phyloP scores from a whole-genome alignment of 1,139 yeast genomes.

The Diutina mesorugosa region DNA sequence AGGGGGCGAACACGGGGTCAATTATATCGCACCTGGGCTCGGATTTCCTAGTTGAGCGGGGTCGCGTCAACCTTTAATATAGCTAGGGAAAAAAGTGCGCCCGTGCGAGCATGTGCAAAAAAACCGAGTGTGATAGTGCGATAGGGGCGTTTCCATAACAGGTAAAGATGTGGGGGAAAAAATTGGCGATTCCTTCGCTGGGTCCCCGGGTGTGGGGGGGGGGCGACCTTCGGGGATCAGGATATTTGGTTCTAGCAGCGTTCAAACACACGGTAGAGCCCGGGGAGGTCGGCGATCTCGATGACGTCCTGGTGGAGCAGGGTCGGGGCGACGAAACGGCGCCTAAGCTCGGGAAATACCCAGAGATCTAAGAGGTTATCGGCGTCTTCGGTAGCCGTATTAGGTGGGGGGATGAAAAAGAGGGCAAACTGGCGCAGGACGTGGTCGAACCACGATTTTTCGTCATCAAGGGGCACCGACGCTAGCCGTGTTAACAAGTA shows the following conservation, averaged over 20 bases:
- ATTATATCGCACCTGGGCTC: no score
- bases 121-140: not conserved
- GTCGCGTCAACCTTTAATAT: not conserved
- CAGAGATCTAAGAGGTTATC: conserved; percentile 36
- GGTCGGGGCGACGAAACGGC: conserved; percentile 53
- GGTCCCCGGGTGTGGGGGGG: no score
- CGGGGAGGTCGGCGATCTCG: conserved; percentile 87
- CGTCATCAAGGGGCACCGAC: conserved; percentile 52
- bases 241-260: conserved; percentile 39
- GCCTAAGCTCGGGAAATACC: conserved; percentile 56
- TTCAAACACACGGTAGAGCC: conserved; percentile 83
- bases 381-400: conserved; percentile 8
- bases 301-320: conserved; percentile 41
- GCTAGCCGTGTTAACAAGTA: conserved; percentile 54
- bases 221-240: not conserved
- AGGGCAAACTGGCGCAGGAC: conserved; percentile 59
- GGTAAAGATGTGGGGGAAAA: not conserved
- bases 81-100: not conserved
- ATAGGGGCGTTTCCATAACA: not conserved
- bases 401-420: conserved; percentile 51
- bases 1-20: no score
- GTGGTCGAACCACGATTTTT: conserved; percentile 51
- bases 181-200: no score
- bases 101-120: not conserved
- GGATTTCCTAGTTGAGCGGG: not conserved